A percentile compares a stretch with the other conserved stretches of the same genome.
These are phyloP conservation scores for Diaporthe sp. DNA, from an alignment of 2,329 filamentous ascomycete genomes.

Conservation along the genomic window DNA sequence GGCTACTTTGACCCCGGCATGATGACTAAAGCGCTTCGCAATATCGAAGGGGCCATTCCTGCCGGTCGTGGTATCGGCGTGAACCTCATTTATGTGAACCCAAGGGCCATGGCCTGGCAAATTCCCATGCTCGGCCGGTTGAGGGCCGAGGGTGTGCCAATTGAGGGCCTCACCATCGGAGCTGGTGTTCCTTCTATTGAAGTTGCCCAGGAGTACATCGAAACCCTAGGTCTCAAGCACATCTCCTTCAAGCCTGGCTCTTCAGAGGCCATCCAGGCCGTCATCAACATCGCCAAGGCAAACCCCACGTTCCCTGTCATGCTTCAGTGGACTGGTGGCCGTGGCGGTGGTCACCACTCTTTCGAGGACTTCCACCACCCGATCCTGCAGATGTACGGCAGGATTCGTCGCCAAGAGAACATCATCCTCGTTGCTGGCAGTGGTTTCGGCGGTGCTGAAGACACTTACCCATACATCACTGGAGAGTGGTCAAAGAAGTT, in stretches of 20 bases:
- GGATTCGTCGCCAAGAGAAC: conserved; percentile 87
- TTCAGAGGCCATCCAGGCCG: conserved; percentile 86
- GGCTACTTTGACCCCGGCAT: conserved; percentile 87
- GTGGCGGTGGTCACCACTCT: conserved; percentile 94
- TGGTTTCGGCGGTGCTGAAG: conserved; percentile 90
- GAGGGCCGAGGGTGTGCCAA: conserved; percentile 86
- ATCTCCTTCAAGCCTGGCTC: conserved; percentile 96
- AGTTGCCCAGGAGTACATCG: conserved; percentile 92
- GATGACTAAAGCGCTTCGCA: conserved; percentile 85
- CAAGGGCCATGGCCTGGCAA: conserved; percentile 91
- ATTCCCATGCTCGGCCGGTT: conserved; percentile 86
- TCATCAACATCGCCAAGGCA: conserved; percentile 94
- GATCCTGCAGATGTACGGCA: conserved; percentile 89
- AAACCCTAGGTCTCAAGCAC: conserved; percentile 92
- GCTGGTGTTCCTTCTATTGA: conserved; percentile 95
- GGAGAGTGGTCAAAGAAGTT: conserved; percentile 89
- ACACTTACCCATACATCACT: conserved; percentile 93
- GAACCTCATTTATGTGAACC: conserved; percentile 93
- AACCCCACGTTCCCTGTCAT: conserved; percentile 94
- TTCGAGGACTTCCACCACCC: conserved; percentile 96
- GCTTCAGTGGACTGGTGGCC: conserved; percentile 94
- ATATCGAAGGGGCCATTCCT: conserved; percentile 87
- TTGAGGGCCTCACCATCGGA: conserved; percentile 92
- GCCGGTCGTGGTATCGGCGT: conserved; percentile 89
- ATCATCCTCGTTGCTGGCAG: conserved; percentile 91